phyloP scores from a whole-genome alignment of 2,329 filamentous ascomycete species.

The Setomelanomma holmii region DNA sequence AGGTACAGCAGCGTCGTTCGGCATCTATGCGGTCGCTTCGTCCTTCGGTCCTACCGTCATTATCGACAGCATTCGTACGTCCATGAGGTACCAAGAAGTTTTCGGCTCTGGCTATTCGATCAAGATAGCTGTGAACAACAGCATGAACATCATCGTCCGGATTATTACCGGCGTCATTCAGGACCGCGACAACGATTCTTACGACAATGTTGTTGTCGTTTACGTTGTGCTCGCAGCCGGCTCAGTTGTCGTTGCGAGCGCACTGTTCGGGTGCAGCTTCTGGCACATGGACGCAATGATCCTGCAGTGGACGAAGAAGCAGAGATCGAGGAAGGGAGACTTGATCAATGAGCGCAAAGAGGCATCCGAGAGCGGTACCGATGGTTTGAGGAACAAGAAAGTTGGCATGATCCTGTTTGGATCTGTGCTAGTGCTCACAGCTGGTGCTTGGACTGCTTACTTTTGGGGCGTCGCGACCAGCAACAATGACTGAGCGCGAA shows the following conservation, averaged over 20 bases:
- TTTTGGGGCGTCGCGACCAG: slow-evolving; percentile 67
- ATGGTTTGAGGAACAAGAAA: slow-evolving; percentile 48
- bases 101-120: slow-evolving; percentile 67
- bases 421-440: slow-evolving; percentile 54
- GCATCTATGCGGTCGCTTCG: slow-evolving; percentile 64
- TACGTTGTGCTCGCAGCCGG: slow-evolving; percentile 63
- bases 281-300: slow-evolving; percentile 54
- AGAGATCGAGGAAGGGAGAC: slow-evolving; percentile 56
- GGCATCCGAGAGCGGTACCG: slow-evolving; percentile 44
- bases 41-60: slow-evolving; percentile 65
- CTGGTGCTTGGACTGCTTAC: slow-evolving; percentile 64
- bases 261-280: slow-evolving; percentile 51
- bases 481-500: slow-evolving; percentile 37
- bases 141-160: slow-evolving; percentile 67
- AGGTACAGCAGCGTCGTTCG: slow-evolving; percentile 66
- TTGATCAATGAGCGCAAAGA: slow-evolving; percentile 54
- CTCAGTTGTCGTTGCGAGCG: slow-evolving; percentile 55
- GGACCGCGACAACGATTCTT: slow-evolving; percentile 64
- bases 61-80: slow-evolving; percentile 67
- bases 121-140: slow-evolving; percentile 69
- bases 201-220: slow-evolving; percentile 62
- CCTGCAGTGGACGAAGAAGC: slow-evolving; percentile 66
- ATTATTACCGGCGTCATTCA: slow-evolving; percentile 66
- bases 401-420: slow-evolving; percentile 52
- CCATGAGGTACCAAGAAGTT: slow-evolving; percentile 65